phyloP scores from a whole-genome alignment of 139 green algal genomes.

The Eudorina sp. region DNA sequence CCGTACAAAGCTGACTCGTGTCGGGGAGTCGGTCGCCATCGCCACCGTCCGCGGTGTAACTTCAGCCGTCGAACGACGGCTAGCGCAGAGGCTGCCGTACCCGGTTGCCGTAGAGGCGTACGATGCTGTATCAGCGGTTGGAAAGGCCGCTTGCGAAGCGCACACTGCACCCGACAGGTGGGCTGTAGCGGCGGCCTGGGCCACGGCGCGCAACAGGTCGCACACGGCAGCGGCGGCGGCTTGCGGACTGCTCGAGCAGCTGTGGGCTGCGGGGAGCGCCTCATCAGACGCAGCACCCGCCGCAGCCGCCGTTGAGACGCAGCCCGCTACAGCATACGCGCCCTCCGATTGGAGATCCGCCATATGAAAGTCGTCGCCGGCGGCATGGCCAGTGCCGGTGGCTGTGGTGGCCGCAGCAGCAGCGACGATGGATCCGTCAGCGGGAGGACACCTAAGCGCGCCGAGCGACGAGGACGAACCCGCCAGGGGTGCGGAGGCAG shows the following conservation, averaged over 20 bases:
- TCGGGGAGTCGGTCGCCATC: neutral
- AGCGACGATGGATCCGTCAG: too few species aligned
- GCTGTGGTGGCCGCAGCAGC: too few species aligned
- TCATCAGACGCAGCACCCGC: neutral
- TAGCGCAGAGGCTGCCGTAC: constrained; percentile 11
- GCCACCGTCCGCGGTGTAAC: neutral
- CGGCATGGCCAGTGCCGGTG: too few species aligned
- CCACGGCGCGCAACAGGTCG: neutral
- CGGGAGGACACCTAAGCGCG: too few species aligned
- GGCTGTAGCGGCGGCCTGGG: neutral
- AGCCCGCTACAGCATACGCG: neutral
- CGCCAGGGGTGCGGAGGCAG: neutral
- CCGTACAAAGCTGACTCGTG: neutral
- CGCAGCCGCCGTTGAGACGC: neutral
- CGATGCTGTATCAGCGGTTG: neutral
- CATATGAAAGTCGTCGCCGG: too few species aligned
- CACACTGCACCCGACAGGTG: too few species aligned
- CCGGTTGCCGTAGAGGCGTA: neutral
- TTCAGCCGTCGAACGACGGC: constrained; percentile 4
- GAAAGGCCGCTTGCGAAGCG: too few species aligned
- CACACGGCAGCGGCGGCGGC: neutral
- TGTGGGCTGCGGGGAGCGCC: neutral
- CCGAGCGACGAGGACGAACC: too few species aligned
- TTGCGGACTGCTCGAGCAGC: neutral
- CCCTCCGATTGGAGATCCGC: too few species aligned